These are phyloP conservation scores for Liquidambar formosana DNA, from an alignment of 164 flowering plant genomes.

Conservation along the genomic window DNA sequence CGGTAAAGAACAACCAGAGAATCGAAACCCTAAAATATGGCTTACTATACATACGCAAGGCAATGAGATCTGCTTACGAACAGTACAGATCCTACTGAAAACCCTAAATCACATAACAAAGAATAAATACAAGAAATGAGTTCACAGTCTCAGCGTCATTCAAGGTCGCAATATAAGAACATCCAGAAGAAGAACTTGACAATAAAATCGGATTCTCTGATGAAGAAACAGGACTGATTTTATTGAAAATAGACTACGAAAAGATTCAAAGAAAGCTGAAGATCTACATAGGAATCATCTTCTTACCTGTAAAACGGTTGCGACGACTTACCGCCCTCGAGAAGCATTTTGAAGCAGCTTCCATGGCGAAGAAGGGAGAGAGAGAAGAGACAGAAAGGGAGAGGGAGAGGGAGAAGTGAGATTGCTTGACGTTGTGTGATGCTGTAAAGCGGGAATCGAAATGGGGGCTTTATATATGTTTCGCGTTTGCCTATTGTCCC, in stretches of 20 bases:
- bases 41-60: too few species aligned
- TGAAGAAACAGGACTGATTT: neutral
- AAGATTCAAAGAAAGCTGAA: neutral
- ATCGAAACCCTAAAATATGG: neutral
- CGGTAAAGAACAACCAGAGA: neutral
- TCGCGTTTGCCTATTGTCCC: neutral
- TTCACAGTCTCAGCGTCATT: too few species aligned
- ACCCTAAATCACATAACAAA: too few species aligned
- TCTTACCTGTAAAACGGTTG: neutral
- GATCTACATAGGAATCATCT: neutral
- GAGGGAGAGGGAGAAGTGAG: neutral
- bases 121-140: too few species aligned
- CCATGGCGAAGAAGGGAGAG: neutral
- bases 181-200: too few species aligned
- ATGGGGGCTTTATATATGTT: neutral
- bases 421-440: neutral
- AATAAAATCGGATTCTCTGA: too few species aligned
- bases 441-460: neutral
- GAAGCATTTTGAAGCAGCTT: conserved; percentile 2
- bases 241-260: neutral
- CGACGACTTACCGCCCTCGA: neutral
- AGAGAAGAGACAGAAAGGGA: neutral
- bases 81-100: too few species aligned
- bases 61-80: too few species aligned
- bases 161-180: too few species aligned